A percentile compares a stretch with the other conserved stretches of the same genome.
Conservation (phyloP, 306 rosid species). For the Albizia julibrissin region DNA sequence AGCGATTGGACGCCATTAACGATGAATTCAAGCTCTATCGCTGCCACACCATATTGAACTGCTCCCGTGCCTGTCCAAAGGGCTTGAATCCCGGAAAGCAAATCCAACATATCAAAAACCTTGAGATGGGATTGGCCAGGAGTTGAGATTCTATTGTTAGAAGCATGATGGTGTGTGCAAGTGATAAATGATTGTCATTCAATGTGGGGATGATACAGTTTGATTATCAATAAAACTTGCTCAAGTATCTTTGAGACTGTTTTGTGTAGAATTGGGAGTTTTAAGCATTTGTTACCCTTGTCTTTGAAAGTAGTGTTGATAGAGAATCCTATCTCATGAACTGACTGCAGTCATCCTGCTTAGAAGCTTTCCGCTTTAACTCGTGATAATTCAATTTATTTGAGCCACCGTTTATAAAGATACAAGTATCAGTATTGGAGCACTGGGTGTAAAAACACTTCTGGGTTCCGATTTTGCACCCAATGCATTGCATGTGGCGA, state of each 20-base stretch:
- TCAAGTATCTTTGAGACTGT: constrained; percentile 30
- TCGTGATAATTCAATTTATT: background rate
- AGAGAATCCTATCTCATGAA: constrained; percentile 19
- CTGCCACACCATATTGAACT: constrained; percentile 98
- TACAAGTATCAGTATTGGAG: background rate
- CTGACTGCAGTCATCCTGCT: constrained; percentile 23
- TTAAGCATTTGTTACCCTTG: constrained; percentile 25
- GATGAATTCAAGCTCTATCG: constrained; percentile 99
- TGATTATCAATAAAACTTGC: constrained; percentile 53
- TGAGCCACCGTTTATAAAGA: background rate
- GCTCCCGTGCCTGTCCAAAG: constrained; percentile 97
- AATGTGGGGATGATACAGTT: constrained; percentile 37
- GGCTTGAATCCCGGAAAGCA: constrained; percentile 98
- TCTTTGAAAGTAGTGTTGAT: constrained; percentile 43
- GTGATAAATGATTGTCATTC: constrained; percentile 32
- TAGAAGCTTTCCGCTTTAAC: background rate
- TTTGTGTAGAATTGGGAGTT: constrained; percentile 42
- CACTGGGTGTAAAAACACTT: constrained; percentile 11
- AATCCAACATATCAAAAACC: constrained; percentile 76
- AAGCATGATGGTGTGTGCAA: constrained; percentile 42
- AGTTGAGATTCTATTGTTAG: constrained; percentile 29
- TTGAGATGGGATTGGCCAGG: constrained; percentile 39
- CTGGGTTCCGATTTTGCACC: background rate
- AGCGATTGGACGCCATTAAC: constrained; percentile 85
- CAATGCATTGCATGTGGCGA: background rate